Base-by-base conservation (phyloP, 139 green algal genomes). In the Coccomyxa sp. region DNA sequence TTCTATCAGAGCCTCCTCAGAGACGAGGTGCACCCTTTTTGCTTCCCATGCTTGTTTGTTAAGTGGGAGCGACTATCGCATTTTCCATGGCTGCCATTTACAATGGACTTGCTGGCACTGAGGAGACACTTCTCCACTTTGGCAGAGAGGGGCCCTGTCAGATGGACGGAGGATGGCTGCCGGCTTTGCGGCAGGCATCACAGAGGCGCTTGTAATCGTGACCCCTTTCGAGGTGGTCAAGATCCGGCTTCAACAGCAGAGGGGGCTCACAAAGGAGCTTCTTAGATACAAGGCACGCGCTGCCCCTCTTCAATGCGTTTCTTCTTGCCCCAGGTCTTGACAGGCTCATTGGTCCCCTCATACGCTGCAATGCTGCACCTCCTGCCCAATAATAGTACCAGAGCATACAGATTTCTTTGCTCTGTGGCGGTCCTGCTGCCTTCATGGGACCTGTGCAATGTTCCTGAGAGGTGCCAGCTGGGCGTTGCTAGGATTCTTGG, bases 181-280 rank as follows among this genome's bases (percentile, higher is more conserved):
- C 0, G 95, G 95, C 30, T 95, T 98, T 79, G 17, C 89, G 13
- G 91, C 90, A 0, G 94, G 96, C 67, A 95, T 98, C 83, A 95
- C 91, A 45, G 96, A 99, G 85, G 96, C 96, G 11, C 82, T 99
- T 31, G 79, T 98, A 0, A 96, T 99, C 45, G 96, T 99, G 31
- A 99, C 96, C 15, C 96, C 96, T 13, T 99, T 99, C 86, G 96
- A 99, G 89, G 94, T 97, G 45, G 92, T 97, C 67, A 98, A 98
- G 89, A 99, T 98, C 79, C 88, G 95, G 79, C 87, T 99, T 86
- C 96, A 99, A 89, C 93, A 98, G 87, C 96, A 99, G 89, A 91
- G 87, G 75, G 94, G 94, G 60, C 77, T 89, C 13, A 78, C 87
- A n/a, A 92, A 91, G 77, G 88, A 91, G n/a, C 32, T 87, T 18